phyloP scores from a whole-genome alignment of 2,329 filamentous ascomycete genomes.

The Cladosporium phlei region DNA sequence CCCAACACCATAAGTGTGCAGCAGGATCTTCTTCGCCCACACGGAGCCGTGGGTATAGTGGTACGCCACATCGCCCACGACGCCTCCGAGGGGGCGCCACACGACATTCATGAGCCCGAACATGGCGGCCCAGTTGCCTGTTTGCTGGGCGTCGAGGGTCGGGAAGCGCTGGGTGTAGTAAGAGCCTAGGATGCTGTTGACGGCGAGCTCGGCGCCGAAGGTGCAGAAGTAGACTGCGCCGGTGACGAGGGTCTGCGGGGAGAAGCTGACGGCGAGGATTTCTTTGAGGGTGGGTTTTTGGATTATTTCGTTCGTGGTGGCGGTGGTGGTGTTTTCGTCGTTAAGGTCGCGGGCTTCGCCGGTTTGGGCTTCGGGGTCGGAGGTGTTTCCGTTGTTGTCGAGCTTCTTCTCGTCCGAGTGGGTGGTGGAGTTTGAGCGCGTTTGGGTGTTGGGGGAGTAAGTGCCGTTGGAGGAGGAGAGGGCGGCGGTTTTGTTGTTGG shows the following conservation, averaged over 20 bases:
- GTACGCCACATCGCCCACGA: slow-evolving; percentile 55
- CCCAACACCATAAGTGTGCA: slow-evolving; percentile 53
- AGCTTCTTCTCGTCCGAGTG: slow-evolving; percentile 34
- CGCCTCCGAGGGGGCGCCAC: slow-evolving; percentile 62
- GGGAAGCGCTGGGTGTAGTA: slow-evolving; percentile 56
- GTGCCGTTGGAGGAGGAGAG: slow-evolving; percentile 19
- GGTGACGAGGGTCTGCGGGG: slow-evolving; percentile 51
- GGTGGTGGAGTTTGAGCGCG: slow-evolving; percentile 24
- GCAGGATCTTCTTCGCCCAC: slow-evolving; percentile 61
- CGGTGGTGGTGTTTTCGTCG: no score
- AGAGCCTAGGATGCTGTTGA: slow-evolving; percentile 57
- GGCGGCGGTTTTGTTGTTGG: slow-evolving; percentile 14
- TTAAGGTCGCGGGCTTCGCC: slow-evolving; percentile 51
- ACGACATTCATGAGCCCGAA: slow-evolving; percentile 70
- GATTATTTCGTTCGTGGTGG: slow-evolving; percentile 57
- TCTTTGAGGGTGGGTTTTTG: slow-evolving; percentile 59
- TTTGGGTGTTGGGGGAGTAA: slow-evolving; percentile 30
- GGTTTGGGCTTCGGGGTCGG: slow-evolving; percentile 39
- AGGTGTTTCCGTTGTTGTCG: slow-evolving; percentile 19
- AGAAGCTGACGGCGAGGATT: slow-evolving; percentile 57
- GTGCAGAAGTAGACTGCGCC: slow-evolving; percentile 55
- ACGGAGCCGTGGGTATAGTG: slow-evolving; percentile 45
- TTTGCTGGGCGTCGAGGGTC: slow-evolving; percentile 49
- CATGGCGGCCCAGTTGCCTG: slow-evolving; percentile 63
- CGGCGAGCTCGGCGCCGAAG: slow-evolving; percentile 56